phyloP scores from a whole-genome alignment of 371 early-diverging fungal genomes.

The Basidiobolus heterosporus region DNA sequence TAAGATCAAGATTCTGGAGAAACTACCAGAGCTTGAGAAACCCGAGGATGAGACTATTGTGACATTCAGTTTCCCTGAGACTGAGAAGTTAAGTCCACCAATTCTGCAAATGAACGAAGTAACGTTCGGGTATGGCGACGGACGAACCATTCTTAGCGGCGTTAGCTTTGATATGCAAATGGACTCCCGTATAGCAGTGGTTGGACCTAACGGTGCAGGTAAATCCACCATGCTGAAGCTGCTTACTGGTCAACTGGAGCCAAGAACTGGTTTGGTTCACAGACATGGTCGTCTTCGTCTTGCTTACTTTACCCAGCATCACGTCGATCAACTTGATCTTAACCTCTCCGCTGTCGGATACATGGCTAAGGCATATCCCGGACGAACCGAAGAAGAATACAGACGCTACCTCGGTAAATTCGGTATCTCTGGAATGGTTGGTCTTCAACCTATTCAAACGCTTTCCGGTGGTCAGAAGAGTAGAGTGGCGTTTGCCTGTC shows the following conservation, averaged over 20 bases:
- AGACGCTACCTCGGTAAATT: conserved; percentile 84
- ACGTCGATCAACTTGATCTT: conserved; percentile 87
- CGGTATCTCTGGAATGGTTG: conserved; percentile 90
- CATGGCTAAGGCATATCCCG: conserved; percentile 73
- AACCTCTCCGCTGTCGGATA: conserved; percentile 71
- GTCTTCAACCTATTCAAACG: conserved; percentile 82
- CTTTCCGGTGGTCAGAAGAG: conserved; percentile 97
- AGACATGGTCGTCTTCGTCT: conserved; percentile 87
- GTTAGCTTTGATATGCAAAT: conserved; percentile 85
- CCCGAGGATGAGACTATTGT: conserved; percentile 70
- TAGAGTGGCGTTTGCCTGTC: conserved; percentile 88
- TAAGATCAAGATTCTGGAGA: conserved; percentile 95
- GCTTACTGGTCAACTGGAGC: conserved; percentile 65
- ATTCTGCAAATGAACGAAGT: conserved; percentile 87
- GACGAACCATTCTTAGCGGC: conserved; percentile 49
- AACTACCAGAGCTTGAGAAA: conserved; percentile 77
- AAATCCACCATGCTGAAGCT: conserved; percentile 66
- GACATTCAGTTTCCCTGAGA: conserved; percentile 80
- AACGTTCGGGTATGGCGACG: conserved; percentile 65
- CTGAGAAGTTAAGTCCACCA: conserved; percentile 72
- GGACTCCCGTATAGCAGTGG: conserved; percentile 87
- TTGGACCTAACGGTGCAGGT: conserved; percentile 68
- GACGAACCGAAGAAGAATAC: conserved; percentile 85
- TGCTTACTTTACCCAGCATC: conserved; percentile 95
- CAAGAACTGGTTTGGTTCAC: conserved; percentile 59